Evolutionary conservation across 2,329 filamentous ascomycete species (phyloP), one percentile per base, ranked within the genome.

Genomic region (Alternaria sp.): DNA sequence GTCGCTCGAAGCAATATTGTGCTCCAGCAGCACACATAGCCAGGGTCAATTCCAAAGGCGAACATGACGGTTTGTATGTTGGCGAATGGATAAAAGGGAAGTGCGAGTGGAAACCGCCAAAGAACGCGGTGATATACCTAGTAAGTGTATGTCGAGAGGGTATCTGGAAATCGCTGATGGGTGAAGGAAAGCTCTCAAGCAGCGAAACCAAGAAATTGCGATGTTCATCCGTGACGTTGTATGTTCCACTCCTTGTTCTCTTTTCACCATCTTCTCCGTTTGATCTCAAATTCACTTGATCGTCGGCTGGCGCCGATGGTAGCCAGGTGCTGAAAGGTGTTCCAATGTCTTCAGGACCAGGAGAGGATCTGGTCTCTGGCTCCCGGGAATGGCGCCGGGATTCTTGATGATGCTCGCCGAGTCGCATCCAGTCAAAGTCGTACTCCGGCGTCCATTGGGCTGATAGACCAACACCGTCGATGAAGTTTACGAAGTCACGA

Each of bases 61-160:
- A 74, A 40, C 66, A 67, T 38, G 69, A 70, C 14, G 73, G 70
- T 34, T 72, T 68, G 41, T 74, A 78, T 9, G 73, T 78, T 5
- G 74, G 72, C 40, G 64, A 61, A 43, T 78, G 74, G 14, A 78
- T 73, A 55, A 77, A 76, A 0, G 74, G 74, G 16, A 75, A 74
- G 52, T 77, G 74, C 11, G 71, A 72, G 16, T 77, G 74, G 41
- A 76, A 78, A 34, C 76, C 64, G 3, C 63, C 50, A 28, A 76
- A 76, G 52, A 74, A 76, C 8, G 71, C 72, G 3, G 71, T 75
- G 22, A 76, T 71, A 41, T 76, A 75, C 27, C 73, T 66, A 3
- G 73, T 73, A 16, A 75, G 60, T 10, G 73, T 66, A 56, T 75
- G 72, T 16, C 72, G 67, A 3, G 73, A 76, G 2, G 73, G 73